These are phyloP conservation scores for Tagetes erecta DNA, from an alignment of 129 eudicot species.

Conservation along the genomic window DNA sequence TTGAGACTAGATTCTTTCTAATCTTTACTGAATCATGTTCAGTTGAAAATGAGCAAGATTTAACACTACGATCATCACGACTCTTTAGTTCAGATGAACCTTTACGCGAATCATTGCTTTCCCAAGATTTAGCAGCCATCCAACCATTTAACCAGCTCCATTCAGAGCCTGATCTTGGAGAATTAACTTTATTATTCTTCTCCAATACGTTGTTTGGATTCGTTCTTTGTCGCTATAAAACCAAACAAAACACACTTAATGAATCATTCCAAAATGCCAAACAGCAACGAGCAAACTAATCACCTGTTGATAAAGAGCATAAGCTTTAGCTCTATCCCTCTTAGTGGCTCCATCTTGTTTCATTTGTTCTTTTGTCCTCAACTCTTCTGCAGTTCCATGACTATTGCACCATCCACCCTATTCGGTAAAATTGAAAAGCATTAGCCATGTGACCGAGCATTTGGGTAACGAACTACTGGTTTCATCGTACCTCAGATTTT, in stretches of 20 bases:
- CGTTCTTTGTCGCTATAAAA: slow-evolving; percentile 45
- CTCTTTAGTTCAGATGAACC: slow-evolving; percentile 37
- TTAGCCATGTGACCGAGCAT: neutral
- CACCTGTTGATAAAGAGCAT: slow-evolving; percentile 77
- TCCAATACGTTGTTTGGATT: slow-evolving; percentile 30
- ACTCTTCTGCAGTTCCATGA: slow-evolving; percentile 64
- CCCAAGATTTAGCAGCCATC: slow-evolving; percentile 96
- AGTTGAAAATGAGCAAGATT: slow-evolving; percentile 41
- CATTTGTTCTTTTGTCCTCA: slow-evolving; percentile 63
- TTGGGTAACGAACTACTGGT: too few relatives aligned
- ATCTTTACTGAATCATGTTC: slow-evolving; percentile 45
- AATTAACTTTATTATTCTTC: slow-evolving; percentile 14
- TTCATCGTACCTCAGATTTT: slow-evolving; percentile 60
- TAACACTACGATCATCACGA: slow-evolving; percentile 34
- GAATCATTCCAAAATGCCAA: too few relatives aligned
- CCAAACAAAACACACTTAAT: neutral
- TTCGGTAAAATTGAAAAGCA: neutral
- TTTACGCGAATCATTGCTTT: slow-evolving; percentile 33
- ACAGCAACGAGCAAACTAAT: neutral
- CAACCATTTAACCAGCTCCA: slow-evolving; percentile 86
- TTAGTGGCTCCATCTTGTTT: slow-evolving; percentile 77
- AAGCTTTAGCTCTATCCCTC: slow-evolving; percentile 77
- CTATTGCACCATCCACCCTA: slow-evolving; percentile 92
- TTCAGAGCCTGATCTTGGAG: slow-evolving; percentile 43
- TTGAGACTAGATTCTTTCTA: slow-evolving; percentile 53